These are phyloP conservation scores for Coemansia sp. DNA, from an alignment of 192 early-diverging fungal genomes.

Conservation along the genomic window DNA sequence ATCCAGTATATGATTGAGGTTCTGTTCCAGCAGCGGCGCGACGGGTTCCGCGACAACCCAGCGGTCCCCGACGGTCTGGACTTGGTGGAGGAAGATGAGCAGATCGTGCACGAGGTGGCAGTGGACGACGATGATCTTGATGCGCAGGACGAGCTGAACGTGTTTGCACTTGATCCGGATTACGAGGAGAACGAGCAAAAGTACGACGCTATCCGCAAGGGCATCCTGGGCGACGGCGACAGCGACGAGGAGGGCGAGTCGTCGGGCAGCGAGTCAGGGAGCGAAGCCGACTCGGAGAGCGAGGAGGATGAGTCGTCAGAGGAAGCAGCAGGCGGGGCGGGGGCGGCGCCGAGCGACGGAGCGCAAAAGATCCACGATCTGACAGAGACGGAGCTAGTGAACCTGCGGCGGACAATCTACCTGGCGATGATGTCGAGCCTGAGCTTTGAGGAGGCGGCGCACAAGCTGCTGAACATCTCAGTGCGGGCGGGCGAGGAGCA, in stretches of 20 bases:
- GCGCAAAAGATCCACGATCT: constrained; percentile 68
- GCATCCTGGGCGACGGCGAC: constrained; percentile 78
- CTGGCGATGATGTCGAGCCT: constrained; percentile 92
- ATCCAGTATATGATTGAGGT: constrained; percentile 97
- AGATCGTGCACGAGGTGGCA: constrained; percentile 80
- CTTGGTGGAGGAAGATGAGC: constrained; percentile 91
- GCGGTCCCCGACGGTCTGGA: constrained; percentile 73
- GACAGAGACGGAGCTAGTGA: constrained; percentile 85
- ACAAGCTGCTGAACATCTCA: constrained; percentile 87
- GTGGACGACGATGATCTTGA: constrained; percentile 84
- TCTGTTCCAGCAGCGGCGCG: constrained; percentile 88
- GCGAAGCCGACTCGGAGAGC: constrained; percentile 48
- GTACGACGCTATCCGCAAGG: constrained; percentile 71
- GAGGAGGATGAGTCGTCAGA: constrained; percentile 15
- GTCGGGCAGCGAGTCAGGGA: constrained; percentile 25
- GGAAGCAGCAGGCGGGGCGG: constrained; percentile 20
- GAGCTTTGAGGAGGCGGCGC: constrained; percentile 92
- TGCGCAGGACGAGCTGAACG: constrained; percentile 71
- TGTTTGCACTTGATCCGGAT: constrained; percentile 77
- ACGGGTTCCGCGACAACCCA: constrained; percentile 88
- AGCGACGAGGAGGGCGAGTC: constrained; percentile 35
- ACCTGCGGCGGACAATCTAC: constrained; percentile 87
- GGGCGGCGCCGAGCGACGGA: constrained; percentile 1
- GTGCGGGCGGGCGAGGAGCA: constrained; percentile 81
- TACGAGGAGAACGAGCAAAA: constrained; percentile 79